A percentile compares a stretch with the other conserved stretches of the same genome.
Evolutionary conservation across 768 basidiomycete genomes (phyloP).

Genomic region (Cystofilobasidium capitatum): DNA sequence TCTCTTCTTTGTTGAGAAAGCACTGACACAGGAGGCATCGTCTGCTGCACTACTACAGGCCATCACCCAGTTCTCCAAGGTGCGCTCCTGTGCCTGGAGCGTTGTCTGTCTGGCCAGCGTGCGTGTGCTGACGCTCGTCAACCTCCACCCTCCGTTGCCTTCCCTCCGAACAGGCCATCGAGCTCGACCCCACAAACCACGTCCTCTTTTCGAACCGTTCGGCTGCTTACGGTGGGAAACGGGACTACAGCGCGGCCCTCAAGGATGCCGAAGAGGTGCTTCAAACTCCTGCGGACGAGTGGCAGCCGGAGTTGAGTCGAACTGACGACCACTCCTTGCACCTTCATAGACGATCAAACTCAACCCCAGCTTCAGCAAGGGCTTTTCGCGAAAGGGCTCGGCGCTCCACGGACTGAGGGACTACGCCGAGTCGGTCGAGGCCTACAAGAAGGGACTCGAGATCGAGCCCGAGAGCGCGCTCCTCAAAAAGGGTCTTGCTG

Average conservation of each 20-base stretch:
- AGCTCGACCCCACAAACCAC: constrained; percentile 68
- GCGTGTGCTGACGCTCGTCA: constrained; percentile 33
- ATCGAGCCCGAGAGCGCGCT: constrained; percentile 66
- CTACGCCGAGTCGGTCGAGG: constrained; percentile 70
- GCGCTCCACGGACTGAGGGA: constrained; percentile 72
- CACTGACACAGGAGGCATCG: not conserved
- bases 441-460: constrained; percentile 59
- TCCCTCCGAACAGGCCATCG: constrained; percentile 55
- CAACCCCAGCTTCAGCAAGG: constrained; percentile 77
- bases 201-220: constrained; percentile 89
- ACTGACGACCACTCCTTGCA: constrained; percentile 1
- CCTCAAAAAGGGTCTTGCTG: constrained; percentile 74
- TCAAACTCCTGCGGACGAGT: constrained; percentile 1
- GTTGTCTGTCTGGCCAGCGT: not conserved
- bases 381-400: constrained; percentile 83
- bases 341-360: constrained; percentile 59
- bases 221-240: constrained; percentile 80
- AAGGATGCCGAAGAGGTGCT: constrained; percentile 81
- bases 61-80: constrained; percentile 42
- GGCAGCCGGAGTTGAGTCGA: not conserved
- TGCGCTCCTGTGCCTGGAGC: constrained; percentile 2
- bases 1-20: not conserved
- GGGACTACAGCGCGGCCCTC: constrained; percentile 62
- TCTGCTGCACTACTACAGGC: constrained; percentile 41
- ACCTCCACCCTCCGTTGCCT: constrained; percentile 50